phyloP scores from a whole-genome alignment of 495 filamentous ascomycete species.

The Penicillium angulare region DNA sequence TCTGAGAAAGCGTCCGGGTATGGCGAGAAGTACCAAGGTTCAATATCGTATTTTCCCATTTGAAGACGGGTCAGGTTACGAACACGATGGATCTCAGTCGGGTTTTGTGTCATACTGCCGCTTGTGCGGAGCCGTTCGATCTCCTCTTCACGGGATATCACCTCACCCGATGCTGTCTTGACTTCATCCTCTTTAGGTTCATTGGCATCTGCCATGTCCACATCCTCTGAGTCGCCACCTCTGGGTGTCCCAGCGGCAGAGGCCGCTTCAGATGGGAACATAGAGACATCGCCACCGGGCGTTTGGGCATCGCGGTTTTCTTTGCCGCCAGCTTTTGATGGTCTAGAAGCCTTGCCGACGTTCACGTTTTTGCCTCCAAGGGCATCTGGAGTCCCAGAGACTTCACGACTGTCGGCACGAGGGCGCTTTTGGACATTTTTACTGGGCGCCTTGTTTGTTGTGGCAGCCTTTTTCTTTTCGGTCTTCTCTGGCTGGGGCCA shows the following conservation, averaged over 20 bases:
- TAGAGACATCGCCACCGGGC: conserved; percentile 32
- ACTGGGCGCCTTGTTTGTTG: conserved; percentile 45
- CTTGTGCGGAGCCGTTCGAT: conserved; percentile 91
- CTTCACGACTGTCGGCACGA: conserved; percentile 53
- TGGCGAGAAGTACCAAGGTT: conserved; percentile 98
- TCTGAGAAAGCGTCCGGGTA: conserved; percentile 88
- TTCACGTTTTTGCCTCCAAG: conserved; percentile 50
- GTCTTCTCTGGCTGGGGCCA: conserved; percentile 72
- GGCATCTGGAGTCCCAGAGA: conserved; percentile 57
- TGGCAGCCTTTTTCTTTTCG: conserved; percentile 61
- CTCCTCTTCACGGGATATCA: conserved; percentile 84
- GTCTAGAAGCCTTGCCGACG: conserved; percentile 45
- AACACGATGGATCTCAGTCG: conserved; percentile 93
- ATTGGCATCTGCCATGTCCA: conserved; percentile 63
- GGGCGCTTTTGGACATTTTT: conserved; percentile 54
- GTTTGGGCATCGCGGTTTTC: conserved; percentile 53
- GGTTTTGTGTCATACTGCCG: conserved; percentile 98
- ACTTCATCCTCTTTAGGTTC: conserved; percentile 35
- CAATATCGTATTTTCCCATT: conserved; percentile 87
- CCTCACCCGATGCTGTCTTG: conserved; percentile 35
- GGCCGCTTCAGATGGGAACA: conserved; percentile 49
- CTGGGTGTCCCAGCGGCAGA: conserved; percentile 54
- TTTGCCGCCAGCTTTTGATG: conserved; percentile 60
- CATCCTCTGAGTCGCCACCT: conserved; percentile 53
- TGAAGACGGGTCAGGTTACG: conserved; percentile 90